These are phyloP conservation scores for Lojkania enalia DNA, from an alignment of 2,329 filamentous ascomycete genomes.

Conservation along the genomic window DNA sequence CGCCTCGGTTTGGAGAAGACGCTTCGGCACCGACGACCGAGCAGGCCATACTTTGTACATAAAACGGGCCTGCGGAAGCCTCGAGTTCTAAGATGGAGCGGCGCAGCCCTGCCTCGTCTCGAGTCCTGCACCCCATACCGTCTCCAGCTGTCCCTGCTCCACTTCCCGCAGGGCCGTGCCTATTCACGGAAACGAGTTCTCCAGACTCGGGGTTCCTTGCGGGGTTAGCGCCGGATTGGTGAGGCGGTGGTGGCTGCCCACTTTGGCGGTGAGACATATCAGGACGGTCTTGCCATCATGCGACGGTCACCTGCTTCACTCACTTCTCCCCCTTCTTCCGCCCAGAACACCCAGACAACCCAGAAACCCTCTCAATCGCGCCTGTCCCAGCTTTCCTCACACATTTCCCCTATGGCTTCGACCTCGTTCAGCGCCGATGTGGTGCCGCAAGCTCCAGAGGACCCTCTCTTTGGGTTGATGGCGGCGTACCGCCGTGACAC, in stretches of 20 bases:
- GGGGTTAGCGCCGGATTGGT: constrained; percentile 6
- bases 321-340: constrained; percentile 15
- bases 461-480: constrained; percentile 92
- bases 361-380: constrained; percentile 39
- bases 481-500: constrained; percentile 82
- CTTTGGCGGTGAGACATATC: constrained; percentile 13
- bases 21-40: constrained; percentile 2
- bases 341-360: constrained; percentile 1
- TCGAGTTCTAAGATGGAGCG: background rate
- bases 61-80: constrained; percentile 1
- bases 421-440: constrained; percentile 72
- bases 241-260: constrained; percentile 6
- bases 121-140: constrained; percentile 7
- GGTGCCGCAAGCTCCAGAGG: constrained; percentile 89
- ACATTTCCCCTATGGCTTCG: constrained; percentile 66
- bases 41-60: background rate
- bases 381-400: constrained; percentile 63
- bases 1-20: constrained; percentile 7
- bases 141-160: background rate
- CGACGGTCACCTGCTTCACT: background rate
- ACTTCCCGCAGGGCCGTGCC: constrained; percentile 6
- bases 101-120: constrained; percentile 1
- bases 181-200: constrained; percentile 1
- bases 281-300: constrained; percentile 10
- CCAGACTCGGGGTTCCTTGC: background rate